Conservation (phyloP, 2,329 filamentous ascomycete species). For the Fusarium clavum region DNA sequence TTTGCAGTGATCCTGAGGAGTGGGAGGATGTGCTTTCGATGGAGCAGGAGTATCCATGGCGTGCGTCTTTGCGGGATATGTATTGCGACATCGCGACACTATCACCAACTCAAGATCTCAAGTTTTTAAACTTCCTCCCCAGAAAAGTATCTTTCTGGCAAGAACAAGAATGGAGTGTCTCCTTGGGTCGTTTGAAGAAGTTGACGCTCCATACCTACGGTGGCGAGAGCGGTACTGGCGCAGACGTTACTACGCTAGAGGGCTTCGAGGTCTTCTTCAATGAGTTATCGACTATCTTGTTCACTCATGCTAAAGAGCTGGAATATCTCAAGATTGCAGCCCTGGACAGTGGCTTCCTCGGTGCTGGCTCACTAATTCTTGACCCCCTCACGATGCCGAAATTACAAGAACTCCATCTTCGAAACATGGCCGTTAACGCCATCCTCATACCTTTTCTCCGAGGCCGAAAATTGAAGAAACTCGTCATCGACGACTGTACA, state of each 20-base stretch:
- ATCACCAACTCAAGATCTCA: background rate
- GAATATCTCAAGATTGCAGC: background rate
- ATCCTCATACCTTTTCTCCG: background rate
- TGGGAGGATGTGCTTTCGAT: background rate
- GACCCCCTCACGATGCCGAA: background rate
- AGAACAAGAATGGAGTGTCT: background rate
- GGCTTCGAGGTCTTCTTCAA: slow-evolving; percentile 20
- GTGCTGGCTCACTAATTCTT: background rate
- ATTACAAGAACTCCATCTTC: background rate
- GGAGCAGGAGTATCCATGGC: background rate
- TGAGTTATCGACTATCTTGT: background rate
- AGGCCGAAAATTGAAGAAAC: background rate
- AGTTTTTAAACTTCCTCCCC: slow-evolving; percentile 1
- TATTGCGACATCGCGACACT: background rate
- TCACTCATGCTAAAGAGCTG: background rate
- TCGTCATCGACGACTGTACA: slow-evolving; percentile 5
- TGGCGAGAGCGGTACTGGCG: background rate
- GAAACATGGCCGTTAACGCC: background rate
- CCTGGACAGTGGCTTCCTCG: background rate
- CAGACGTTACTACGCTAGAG: background rate
- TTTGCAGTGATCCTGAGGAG: background rate
- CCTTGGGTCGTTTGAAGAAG: background rate
- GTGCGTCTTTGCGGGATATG: slow-evolving; percentile 6
- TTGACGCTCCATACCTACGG: slow-evolving; percentile 18
- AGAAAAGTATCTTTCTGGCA: background rate